Evolutionary conservation across 2,329 filamentous ascomycete species (phyloP), one percentile per base, ranked within the genome.

Genomic region (Beauveria sp.): DNA sequence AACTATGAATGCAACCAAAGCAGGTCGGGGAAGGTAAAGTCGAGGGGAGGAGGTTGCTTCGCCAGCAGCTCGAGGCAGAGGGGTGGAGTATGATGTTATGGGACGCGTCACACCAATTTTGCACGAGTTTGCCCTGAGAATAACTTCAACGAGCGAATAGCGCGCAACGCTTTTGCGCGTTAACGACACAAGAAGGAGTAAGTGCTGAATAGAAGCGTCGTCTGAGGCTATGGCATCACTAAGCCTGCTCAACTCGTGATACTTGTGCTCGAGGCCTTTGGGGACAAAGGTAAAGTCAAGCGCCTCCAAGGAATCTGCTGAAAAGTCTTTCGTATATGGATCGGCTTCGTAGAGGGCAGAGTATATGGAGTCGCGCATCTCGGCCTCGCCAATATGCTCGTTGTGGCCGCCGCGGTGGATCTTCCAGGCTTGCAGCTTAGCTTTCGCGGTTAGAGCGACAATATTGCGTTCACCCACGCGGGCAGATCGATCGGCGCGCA

Each of bases 381-480:
- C 89, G 24, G 87, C 79, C 64, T 93, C 90, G 28, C 83, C 83
- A 52, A 89, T 83, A 53, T 91, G 81, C 49, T 89, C 86, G 70
- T 92, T 88, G 66, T 93, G 90, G 40, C 93, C 93, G 64, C 90
- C 90, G 73, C 93, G 91, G 69, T 93, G 91, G 49, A 97, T 82
- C 70, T 89, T 90, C 95, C 95, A 99, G 8, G 88, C 83, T 68
- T 96, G 88, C 28, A 99, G 77, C 62, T 87, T 83, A 31, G 90
- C 93, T 67, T 88, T 88, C 60, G 86, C 83, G 1, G 92, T 95
- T 16, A 88, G 86, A 43, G 93, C 86, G 52, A 96, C 83, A 40
- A 96, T 82, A 67, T 93, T 91, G 70, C 93, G 87, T 74, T 97
- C 92, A 26, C 92, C 93, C 65, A 91, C 86, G 62, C 87, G 85